A percentile compares a stretch with the other conserved stretches of the same genome.
phyloP scores from a whole-genome alignment of 352 stramenopile species.

The Phytophthora cactorum region DNA sequence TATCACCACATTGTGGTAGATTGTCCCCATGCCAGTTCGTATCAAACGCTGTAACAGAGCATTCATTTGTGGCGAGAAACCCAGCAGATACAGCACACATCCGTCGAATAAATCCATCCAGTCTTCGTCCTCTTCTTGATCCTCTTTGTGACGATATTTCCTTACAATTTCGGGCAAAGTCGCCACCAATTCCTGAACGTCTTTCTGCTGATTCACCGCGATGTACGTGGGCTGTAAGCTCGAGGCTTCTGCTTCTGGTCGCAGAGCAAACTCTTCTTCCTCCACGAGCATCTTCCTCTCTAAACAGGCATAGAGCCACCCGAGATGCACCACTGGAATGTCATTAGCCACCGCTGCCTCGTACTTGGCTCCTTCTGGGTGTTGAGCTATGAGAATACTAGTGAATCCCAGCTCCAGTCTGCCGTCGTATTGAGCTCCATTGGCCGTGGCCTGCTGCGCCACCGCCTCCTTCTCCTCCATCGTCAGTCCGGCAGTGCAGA shows the following conservation, averaged over 20 bases:
- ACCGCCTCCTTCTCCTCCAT: slow-evolving; percentile 60
- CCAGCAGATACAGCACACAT: slow-evolving; percentile 66
- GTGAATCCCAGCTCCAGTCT: slow-evolving; percentile 67
- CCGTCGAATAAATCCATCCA: slow-evolving; percentile 73
- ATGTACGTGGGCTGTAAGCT: slow-evolving; percentile 36
- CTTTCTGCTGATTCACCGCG: slow-evolving; percentile 46
- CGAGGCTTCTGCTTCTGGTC: slow-evolving; percentile 22
- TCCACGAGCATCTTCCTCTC: slow-evolving; percentile 53
- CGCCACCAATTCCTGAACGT: slow-evolving; percentile 41
- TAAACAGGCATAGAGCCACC: slow-evolving; percentile 75
- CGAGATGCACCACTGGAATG: slow-evolving; percentile 74
- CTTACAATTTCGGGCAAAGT: slow-evolving; percentile 39
- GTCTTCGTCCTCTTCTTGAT: slow-evolving; percentile 12
- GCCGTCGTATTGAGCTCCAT: slow-evolving; percentile 65
- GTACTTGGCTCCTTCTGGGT: slow-evolving; percentile 65
- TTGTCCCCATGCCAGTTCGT: slow-evolving; percentile 72
- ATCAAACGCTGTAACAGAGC: slow-evolving; percentile 53
- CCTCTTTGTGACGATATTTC: slow-evolving; percentile 24
- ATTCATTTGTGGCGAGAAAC: slow-evolving; percentile 53
- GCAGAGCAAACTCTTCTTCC: slow-evolving; percentile 56
- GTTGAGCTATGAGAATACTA: slow-evolving; percentile 66
- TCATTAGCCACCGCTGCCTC: slow-evolving; percentile 58
- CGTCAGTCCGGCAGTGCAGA: slow-evolving; percentile 73
- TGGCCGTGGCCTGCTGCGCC: slow-evolving; percentile 42
- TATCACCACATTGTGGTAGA: slow-evolving; percentile 64